A percentile compares a stretch with the other conserved stretches of the same genome.
Conservation (phyloP, 345 rosid genomes). For the Hibiscus mutabilis region DNA sequence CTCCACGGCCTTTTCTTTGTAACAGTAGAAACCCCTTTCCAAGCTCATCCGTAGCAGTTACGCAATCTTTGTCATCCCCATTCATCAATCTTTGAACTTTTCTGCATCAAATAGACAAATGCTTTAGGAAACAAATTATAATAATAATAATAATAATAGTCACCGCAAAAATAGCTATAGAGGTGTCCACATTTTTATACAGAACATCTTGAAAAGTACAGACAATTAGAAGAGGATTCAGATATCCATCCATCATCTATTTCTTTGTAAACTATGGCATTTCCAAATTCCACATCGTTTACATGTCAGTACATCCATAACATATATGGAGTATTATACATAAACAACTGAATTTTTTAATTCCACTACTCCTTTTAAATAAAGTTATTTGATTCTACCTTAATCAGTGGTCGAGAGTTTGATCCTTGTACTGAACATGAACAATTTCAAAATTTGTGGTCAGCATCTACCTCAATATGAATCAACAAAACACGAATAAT, state of each 20-base stretch:
- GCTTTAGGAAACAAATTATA: no score
- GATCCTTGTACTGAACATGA: no score
- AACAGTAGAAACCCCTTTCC: not conserved
- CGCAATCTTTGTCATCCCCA: constrained; percentile 16
- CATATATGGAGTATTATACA: no score
- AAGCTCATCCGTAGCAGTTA: constrained; percentile 17
- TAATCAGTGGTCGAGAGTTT: no score
- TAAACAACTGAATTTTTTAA: no score
- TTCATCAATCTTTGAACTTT: constrained; percentile 15
- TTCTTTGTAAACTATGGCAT: not conserved
- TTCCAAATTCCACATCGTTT: not conserved
- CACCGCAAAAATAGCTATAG: not conserved
- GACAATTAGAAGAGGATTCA: not conserved
- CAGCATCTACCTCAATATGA: no score
- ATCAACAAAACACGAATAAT: no score
- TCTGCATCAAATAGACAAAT: not conserved
- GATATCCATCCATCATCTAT: not conserved
- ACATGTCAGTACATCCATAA: not conserved
- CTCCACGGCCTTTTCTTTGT: not conserved
- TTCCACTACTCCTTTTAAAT: no score
- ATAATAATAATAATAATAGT: not conserved
- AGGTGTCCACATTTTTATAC: not conserved
- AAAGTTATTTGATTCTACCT: no score
- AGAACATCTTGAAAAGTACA: not conserved
- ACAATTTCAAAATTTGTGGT: no score